Conservation (phyloP, 805 yeast species). For the Schwanniomyces pseudopolymorphus region DNA sequence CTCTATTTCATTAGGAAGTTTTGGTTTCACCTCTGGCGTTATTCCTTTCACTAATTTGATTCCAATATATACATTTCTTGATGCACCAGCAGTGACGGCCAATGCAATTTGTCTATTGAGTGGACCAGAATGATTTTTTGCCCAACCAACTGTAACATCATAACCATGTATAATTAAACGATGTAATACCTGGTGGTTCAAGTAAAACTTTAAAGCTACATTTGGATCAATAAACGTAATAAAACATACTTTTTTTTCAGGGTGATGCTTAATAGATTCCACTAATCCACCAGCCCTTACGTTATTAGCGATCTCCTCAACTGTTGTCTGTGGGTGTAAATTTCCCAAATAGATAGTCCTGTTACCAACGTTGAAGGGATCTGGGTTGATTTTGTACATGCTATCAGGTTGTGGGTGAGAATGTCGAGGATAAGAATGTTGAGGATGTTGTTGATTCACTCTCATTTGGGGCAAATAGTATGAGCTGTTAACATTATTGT, state of each 20-base stretch:
- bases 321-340: slow-evolving; percentile 59
- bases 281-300: slow-evolving; percentile 74
- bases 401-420: slow-evolving; percentile 2
- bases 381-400: slow-evolving; percentile 20
- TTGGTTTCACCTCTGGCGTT: slow-evolving; percentile 12
- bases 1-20: slow-evolving; percentile 42
- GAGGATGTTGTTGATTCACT: neutral
- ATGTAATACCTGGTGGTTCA: slow-evolving; percentile 54
- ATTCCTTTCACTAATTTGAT: slow-evolving; percentile 35
- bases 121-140: slow-evolving; percentile 63
- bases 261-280: slow-evolving; percentile 54
- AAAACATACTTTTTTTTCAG: slow-evolving; percentile 61
- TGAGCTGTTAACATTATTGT: slow-evolving; percentile 2
- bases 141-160: slow-evolving; percentile 71
- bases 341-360: slow-evolving; percentile 71
- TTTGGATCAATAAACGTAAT: slow-evolving; percentile 65
- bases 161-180: slow-evolving; percentile 62
- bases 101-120: slow-evolving; percentile 52
- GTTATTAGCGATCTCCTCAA: slow-evolving; percentile 73
- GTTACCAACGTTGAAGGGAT: slow-evolving; percentile 44
- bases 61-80: slow-evolving; percentile 76
- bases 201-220: slow-evolving; percentile 66
- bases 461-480: slow-evolving; percentile 2
- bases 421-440: neutral
- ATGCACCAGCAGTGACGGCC: slow-evolving; percentile 73